These are phyloP conservation scores for Suhomyces pyralidae DNA, from an alignment of 805 yeast genomes.

Conservation along the genomic window DNA sequence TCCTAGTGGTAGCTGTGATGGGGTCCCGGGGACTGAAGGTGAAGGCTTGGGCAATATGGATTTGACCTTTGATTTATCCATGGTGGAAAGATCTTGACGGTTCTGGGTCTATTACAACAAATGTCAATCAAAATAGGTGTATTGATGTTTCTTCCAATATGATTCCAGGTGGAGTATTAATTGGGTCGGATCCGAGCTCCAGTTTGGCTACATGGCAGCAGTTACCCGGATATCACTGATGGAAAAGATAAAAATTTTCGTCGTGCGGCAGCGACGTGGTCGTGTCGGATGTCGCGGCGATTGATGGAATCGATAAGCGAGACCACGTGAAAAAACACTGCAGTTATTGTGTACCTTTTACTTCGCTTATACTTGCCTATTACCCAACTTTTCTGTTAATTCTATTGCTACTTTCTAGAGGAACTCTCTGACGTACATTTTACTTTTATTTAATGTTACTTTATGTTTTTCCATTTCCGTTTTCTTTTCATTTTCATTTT, in stretches of 20 bases:
- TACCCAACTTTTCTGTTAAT: background rate
- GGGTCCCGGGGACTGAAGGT: constrained; percentile 14
- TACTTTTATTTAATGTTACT: too few species aligned
- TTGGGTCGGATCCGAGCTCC: background rate
- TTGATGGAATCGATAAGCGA: background rate
- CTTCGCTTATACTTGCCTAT: too few species aligned
- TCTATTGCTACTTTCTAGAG: too few species aligned
- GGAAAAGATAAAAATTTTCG: constrained; percentile 28
- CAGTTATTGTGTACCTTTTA: too few species aligned
- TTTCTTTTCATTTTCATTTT: too few species aligned
- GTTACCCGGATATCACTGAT: constrained; percentile 19
- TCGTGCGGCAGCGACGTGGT: background rate
- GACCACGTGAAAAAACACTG: background rate
- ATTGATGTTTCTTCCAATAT: background rate
- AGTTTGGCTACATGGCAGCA: constrained; percentile 1
- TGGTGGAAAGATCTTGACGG: constrained; percentile 7
- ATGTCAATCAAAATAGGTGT: background rate
- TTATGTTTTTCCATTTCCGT: background rate
- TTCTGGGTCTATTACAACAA: background rate
- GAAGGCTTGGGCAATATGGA: constrained; percentile 43
- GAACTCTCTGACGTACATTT: too few species aligned
- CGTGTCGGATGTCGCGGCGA: background rate
- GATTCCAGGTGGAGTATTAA: background rate
- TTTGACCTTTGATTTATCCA: constrained; percentile 41
- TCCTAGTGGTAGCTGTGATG: constrained; percentile 4